phyloP scores from a whole-genome alignment of 306 rosid species.

The cucumber (Cucumis sativus) region DNA sequence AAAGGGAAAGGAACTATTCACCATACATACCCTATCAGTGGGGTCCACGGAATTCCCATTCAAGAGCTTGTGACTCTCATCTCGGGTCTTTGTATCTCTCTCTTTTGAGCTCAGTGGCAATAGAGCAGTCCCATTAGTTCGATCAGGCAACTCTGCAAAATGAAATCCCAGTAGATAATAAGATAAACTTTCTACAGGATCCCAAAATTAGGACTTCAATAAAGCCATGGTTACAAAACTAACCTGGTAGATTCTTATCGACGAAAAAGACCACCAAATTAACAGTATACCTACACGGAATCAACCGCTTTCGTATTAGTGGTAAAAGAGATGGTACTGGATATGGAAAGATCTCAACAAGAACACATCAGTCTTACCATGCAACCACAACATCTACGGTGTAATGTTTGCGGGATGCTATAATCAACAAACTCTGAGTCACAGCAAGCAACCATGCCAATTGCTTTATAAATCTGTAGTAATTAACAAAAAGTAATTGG shows the following conservation, averaged over 20 bases:
- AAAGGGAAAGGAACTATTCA: slow-evolving; percentile 2
- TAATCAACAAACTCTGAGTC: slow-evolving; percentile 73
- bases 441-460: slow-evolving; percentile 77
- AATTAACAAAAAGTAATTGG: neutral
- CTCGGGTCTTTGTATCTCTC: slow-evolving; percentile 60
- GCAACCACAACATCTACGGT: slow-evolving; percentile 97
- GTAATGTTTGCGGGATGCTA: slow-evolving; percentile 98
- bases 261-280: slow-evolving; percentile 83
- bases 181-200: neutral
- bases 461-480: slow-evolving; percentile 62
- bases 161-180: neutral
- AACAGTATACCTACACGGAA: slow-evolving; percentile 76
- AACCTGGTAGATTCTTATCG: slow-evolving; percentile 84
- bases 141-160: slow-evolving; percentile 75
- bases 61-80: slow-evolving; percentile 81
- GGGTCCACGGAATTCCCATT: slow-evolving; percentile 84
- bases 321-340: neutral
- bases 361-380: slow-evolving; percentile 39
- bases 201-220: neutral
- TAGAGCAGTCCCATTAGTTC: slow-evolving; percentile 43
- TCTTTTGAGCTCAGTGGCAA: slow-evolving; percentile 74
- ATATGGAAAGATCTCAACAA: neutral
- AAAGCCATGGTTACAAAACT: neutral
- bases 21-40: slow-evolving; percentile 67
- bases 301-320: neutral